phyloP scores from a whole-genome alignment of 176 grass and related monocot species.

The Saccharum officinarum region DNA sequence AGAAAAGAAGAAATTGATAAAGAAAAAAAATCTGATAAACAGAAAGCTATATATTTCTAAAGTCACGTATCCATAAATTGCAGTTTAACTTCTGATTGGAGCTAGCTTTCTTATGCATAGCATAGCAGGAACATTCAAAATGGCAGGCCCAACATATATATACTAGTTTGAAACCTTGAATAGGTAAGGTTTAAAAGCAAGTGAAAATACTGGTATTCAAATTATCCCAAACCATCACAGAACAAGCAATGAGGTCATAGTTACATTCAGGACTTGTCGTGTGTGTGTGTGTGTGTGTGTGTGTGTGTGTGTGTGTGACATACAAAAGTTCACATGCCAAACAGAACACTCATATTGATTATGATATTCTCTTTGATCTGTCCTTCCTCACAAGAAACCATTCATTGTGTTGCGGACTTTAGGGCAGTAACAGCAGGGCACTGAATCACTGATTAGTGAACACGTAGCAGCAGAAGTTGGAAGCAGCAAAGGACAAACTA shows the following conservation, averaged over 20 bases:
- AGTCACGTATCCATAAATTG: neutral
- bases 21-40: neutral
- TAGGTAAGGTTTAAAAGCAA: neutral
- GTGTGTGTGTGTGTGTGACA: neutral
- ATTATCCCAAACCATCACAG: neutral
- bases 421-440: neutral
- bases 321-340: conserved; percentile 33
- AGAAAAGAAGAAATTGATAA: neutral
- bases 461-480: neutral
- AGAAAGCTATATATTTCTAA: neutral
- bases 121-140: neutral
- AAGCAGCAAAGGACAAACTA: neutral
- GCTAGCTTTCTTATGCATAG: neutral
- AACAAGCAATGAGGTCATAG: neutral
- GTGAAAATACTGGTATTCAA: neutral
- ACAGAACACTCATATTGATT: neutral
- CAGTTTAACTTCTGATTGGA: neutral
- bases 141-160: neutral
- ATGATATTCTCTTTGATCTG: neutral
- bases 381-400: conserved; percentile 12
- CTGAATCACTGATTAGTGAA: conserved; percentile 12
- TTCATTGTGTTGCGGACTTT: neutral
- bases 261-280: neutral
- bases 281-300: neutral
- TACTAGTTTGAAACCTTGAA: neutral